Conservation (phyloP, 306 rosid species). For the Citrullus colocynthis region DNA sequence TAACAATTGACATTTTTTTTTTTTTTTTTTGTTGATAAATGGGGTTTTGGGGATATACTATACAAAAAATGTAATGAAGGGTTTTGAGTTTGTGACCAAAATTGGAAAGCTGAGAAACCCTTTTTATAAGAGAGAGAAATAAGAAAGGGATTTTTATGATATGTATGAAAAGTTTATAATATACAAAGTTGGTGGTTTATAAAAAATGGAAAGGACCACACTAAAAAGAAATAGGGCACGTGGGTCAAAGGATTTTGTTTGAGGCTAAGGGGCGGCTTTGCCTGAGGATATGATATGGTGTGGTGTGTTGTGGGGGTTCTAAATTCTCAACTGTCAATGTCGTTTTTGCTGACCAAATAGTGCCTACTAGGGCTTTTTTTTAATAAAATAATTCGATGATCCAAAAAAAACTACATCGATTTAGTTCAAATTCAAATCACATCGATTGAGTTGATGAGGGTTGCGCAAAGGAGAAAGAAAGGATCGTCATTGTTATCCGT, state of each 20-base stretch:
- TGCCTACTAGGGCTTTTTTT: neutral
- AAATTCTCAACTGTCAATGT: neutral
- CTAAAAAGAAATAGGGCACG: neutral
- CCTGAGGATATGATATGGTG: neutral
- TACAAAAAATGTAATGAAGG: no score
- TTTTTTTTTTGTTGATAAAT: no score
- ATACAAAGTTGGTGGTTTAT: neutral
- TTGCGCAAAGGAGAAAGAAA: no score
- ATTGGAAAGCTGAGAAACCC: neutral
- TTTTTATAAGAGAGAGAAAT: neutral
- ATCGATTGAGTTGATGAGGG: neutral
- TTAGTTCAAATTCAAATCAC: neutral
- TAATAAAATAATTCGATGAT: neutral
- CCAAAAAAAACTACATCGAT: neutral
- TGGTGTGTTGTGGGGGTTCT: neutral
- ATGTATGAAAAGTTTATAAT: neutral
- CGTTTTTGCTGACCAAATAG: neutral
- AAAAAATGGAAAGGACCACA: neutral
- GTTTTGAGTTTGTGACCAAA: neutral
- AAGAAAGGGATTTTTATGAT: neutral
- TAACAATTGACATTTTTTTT: neutral
- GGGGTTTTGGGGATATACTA: neutral
- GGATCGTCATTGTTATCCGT: no score
- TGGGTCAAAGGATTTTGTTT: neutral
- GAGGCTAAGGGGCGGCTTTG: conserved; percentile 1